Evolutionary conservation across 331 rosid species (phyloP), one percentile per base, ranked within the genome.

Genomic region (Quercus phellos): DNA sequence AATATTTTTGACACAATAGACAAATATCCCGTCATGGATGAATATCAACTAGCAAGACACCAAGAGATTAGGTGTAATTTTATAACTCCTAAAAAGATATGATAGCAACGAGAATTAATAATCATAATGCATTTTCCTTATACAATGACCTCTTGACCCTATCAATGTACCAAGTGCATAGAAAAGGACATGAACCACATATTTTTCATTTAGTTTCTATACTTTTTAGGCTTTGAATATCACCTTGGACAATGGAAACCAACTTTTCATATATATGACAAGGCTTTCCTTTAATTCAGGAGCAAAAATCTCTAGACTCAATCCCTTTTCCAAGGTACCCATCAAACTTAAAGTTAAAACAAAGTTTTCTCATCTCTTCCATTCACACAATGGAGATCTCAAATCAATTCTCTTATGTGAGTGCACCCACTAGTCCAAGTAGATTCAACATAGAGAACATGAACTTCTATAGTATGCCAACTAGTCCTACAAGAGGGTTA

Each of bases 391-490:
- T 90, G 89, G 90, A 85, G 66, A 56, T 74, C 66, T 82, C 86
- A 29, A 71, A 74, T 51, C 83, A 70, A 27, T 63, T 53, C 22
- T 55, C 68, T 55, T 77, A 74, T 76, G 68, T 51, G 51, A 90
- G 84, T 72, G 82, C 87, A 61, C 71, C 75, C 19, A 53, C 77
- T 3, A 82, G 80, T 76, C 85, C 88, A 30, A 67, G 59, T 5
- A 68, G 63, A n/a, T 76, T 74, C 72, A 83, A 74, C 87, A 21
- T 55, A 73, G 87, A 80, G 51, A 64, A 43, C 53, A 81, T 85
- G 79, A 74, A 64, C 63, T 92, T 87, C 88, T 83, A 79, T 61
- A 94, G 98, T 74, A 92, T 78, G 53, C 97, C 98, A 76, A 81
- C 85, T 17, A 94, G 98, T 90, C 97, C 89, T 75, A 51, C 82